Evolutionary conservation across 805 yeast species (phyloP).

Genomic region (Zygoascus bituminiphila): DNA sequence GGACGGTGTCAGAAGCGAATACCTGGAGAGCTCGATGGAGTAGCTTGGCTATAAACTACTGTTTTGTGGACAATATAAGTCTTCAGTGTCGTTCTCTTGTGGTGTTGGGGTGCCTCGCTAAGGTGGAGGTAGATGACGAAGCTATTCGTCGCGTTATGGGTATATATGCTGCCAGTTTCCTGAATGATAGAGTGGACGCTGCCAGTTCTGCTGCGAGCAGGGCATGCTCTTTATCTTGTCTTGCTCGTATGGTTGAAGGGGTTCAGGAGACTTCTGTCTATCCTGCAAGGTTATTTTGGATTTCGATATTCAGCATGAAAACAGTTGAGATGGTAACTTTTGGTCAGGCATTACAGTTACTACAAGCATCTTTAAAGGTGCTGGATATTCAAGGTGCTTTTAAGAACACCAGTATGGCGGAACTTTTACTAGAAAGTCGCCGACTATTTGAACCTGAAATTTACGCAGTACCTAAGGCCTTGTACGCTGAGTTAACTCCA

Average conservation of each 20-base stretch:
- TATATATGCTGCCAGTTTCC: slow-evolving; percentile 7
- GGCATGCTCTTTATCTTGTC: slow-evolving; percentile 37
- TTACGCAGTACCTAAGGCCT: slow-evolving; percentile 10
- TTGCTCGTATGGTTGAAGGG: slow-evolving; percentile 42
- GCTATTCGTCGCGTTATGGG: slow-evolving; percentile 33
- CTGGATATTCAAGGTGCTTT: slow-evolving; percentile 21
- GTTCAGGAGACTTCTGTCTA: slow-evolving; percentile 38
- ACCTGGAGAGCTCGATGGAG: slow-evolving; percentile 22
- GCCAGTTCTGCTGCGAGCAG: slow-evolving; percentile 30
- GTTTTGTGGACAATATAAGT: slow-evolving; percentile 42
- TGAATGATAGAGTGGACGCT: slow-evolving; percentile 16
- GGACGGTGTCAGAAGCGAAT: slow-evolving; percentile 18
- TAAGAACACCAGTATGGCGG: slow-evolving; percentile 12
- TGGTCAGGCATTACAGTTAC: slow-evolving; percentile 15
- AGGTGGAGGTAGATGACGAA: slow-evolving; percentile 54
- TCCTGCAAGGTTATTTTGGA: slow-evolving; percentile 45
- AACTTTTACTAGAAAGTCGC: slow-evolving; percentile 9
- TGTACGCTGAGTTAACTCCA: slow-evolving; percentile 13
- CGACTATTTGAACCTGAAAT: slow-evolving; percentile 13
- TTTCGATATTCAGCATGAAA: slow-evolving; percentile 18
- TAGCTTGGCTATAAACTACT: slow-evolving; percentile 15
- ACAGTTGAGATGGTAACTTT: slow-evolving; percentile 14
- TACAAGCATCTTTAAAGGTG: slow-evolving; percentile 15
- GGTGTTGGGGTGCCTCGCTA: slow-evolving; percentile 60
- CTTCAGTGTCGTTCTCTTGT: slow-evolving; percentile 37